phyloP scores from a whole-genome alignment of 1,284 basidiomycete genomes.

The Rhizoctonia solani region DNA sequence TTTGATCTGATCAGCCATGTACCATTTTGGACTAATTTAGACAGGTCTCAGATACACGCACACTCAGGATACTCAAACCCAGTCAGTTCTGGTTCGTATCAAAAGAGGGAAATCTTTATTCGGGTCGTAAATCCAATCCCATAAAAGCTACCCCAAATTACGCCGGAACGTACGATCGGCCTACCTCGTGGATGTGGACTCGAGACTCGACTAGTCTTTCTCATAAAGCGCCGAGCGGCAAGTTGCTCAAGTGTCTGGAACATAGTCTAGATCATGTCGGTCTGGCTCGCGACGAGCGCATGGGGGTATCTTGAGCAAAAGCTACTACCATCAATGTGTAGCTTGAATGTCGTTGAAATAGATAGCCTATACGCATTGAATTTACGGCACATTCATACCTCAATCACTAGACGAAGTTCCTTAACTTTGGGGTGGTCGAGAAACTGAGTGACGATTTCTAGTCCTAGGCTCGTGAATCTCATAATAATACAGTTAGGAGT shows the following conservation, averaged over 20 bases:
- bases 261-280: too few species aligned
- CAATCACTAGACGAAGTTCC: neutral
- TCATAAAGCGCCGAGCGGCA: too few species aligned
- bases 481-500: neutral
- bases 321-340: too few species aligned
- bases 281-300: too few species aligned
- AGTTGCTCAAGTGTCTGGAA: too few species aligned
- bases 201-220: too few species aligned
- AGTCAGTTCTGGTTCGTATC: neutral
- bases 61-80: neutral
- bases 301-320: too few species aligned
- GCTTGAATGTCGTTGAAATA: too few species aligned
- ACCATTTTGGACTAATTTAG: neutral
- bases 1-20: neutral
- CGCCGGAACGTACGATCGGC: neutral
- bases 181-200: neutral
- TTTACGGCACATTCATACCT: neutral
- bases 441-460: neutral
- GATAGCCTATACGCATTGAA: neutral
- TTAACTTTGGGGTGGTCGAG: neutral
- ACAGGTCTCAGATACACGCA: neutral
- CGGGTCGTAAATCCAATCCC: neutral
- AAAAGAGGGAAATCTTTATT: neutral
- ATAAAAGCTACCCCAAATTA: neutral
- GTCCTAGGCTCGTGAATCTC: neutral